Base-by-base conservation (phyloP, 345 rosid genomes). In the Alliaria petiolata region DNA sequence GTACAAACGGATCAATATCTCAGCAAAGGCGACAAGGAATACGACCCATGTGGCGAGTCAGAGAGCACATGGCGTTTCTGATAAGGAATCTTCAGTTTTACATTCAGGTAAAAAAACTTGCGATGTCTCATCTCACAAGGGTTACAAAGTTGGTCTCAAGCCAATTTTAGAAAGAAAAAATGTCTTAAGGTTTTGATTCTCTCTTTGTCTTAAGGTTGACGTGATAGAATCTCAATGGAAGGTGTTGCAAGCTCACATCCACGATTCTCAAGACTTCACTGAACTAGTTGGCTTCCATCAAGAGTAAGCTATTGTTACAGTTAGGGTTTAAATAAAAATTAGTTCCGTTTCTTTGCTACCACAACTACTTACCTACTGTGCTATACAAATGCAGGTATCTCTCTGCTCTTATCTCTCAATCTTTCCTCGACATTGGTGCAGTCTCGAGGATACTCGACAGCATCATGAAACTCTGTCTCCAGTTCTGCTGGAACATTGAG, bases 171-270 rank as follows among this genome's bases (percentile, higher is more conserved):
- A n/a, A n/a, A n/a, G 14, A 36, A 28, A 12, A 40, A n/a, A 38
- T 13, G 25, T 67, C n/a, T n/a, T 12, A 26, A 56, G 39, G 49
- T 68, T 54, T 22, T 77, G 8, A 42, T 46, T 22, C 16, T 71
- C 25, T 50, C 26, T 65, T 26, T 68, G 33, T 63, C 62, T 65
- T 67, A 88, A 75, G 99, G 97, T 95, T 76, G 96, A 91, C 64
- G 99, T 91, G 78, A 87, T 95, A 78, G 99, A 95, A 86, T 91
- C 99, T 75, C 99, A 95, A 67, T 95, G 99, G 99, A 91, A 95
- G 70, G 87, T 91, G 78, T 74, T 91, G 80, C 96, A 86, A 86
- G 81, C 87, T 64, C 96, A 79, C 51, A 86, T 91, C 74, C 89
- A 86, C 69, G 91, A 85, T 75, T 93, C 97, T 78, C 86, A 78